Conservation (phyloP, 495 filamentous ascomycete species). For the Neurospora sp. region DNA sequence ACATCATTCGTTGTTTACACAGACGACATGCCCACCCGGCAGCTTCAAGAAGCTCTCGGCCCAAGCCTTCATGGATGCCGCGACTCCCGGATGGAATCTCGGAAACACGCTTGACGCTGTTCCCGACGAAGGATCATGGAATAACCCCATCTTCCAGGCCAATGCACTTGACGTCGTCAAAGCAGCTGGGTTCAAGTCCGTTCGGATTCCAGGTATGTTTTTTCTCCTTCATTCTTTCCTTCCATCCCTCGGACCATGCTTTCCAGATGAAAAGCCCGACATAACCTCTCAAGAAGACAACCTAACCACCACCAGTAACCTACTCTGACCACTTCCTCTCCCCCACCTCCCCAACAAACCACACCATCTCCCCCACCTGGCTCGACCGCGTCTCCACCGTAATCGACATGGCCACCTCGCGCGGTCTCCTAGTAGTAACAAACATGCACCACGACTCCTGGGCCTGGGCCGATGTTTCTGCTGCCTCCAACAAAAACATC, state of each 20-base stretch:
- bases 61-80: conserved; percentile 61
- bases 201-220: conserved; percentile 45
- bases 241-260: not conserved
- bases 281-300: not conserved
- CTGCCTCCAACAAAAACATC: conserved; percentile 30
- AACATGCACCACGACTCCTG: conserved; percentile 54
- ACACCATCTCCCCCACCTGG: conserved; percentile 44
- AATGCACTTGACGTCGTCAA: conserved; percentile 43
- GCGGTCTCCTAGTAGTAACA: conserved; percentile 42
- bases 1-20: not conserved
- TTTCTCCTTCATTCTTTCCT: not conserved
- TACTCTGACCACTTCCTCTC: conserved; percentile 47
- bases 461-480: conserved; percentile 49
- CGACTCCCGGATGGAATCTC: conserved; percentile 51
- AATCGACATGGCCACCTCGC: conserved; percentile 43
- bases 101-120: conserved; percentile 54
- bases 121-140: conserved; percentile 50
- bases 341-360: conserved; percentile 33
- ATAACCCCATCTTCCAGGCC: conserved; percentile 39
- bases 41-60: conserved; percentile 48
- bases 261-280: not conserved
- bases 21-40: not conserved
- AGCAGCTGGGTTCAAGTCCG: conserved; percentile 45
- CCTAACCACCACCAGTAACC: conserved; percentile 30
- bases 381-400: conserved; percentile 51